Conservation (phyloP, 2,329 filamentous ascomycete species). For the Atkinsonella texensis region DNA sequence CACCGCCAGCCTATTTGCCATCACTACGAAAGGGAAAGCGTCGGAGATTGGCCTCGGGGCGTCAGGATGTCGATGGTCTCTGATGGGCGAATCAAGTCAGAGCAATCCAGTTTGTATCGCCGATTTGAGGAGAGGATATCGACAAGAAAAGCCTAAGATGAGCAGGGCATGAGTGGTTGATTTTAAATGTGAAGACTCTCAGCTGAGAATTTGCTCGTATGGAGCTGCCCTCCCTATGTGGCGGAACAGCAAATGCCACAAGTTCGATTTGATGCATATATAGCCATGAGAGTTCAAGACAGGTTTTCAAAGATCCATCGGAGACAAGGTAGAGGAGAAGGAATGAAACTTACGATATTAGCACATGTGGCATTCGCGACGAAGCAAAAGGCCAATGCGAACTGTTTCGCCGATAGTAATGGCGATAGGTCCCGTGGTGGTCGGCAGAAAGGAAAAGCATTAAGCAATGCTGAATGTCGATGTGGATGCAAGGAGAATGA, state of each 20-base stretch:
- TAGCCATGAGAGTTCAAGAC: background rate
- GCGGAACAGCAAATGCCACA: background rate
- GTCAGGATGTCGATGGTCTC: background rate
- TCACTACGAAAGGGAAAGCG: slow-evolving; percentile 13
- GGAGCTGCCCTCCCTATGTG: background rate
- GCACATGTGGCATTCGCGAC: slow-evolving; percentile 17
- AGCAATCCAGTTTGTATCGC: background rate
- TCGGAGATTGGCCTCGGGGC: slow-evolving; percentile 2
- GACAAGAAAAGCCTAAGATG: background rate
- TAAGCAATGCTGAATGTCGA: slow-evolving; percentile 17
- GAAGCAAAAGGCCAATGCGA: slow-evolving; percentile 7
- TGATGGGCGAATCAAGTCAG: background rate
- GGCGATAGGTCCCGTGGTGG: background rate
- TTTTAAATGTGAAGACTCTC: background rate
- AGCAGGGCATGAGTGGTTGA: background rate
- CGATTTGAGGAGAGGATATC: background rate
- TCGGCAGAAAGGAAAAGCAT: slow-evolving; percentile 8
- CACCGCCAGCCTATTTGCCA: slow-evolving; percentile 36
- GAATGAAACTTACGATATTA: slow-evolving; percentile 14
- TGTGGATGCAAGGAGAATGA: slow-evolving; percentile 8
- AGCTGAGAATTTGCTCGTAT: background rate
- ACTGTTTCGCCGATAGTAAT: background rate
- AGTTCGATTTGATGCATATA: background rate
- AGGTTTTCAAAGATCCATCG: background rate
- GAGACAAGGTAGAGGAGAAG: background rate